Base-by-base conservation (phyloP, 768 basidiomycete species). In the Guyanaporus albipodus region DNA sequence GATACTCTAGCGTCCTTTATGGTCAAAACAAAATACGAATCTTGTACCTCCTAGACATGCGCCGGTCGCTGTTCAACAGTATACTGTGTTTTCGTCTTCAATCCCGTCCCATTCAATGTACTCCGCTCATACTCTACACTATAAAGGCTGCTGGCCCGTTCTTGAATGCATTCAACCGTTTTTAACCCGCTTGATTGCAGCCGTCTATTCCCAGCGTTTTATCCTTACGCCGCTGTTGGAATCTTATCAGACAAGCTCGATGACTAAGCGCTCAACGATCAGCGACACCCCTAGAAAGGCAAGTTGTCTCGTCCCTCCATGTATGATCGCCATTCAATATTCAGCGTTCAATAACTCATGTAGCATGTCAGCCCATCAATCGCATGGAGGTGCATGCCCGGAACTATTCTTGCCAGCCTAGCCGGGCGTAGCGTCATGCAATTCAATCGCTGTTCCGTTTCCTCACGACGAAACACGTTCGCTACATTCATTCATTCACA, bases 1-100 rank as follows among this genome's bases (percentile, higher is more conserved):
- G 89, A 91, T 50, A 85, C 82, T n/a, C 69, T 91, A 32, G 85
- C 86, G 17, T 77, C 82, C 24, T 90, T 91, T 55, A 85, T 90
- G 85, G 77, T 89, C 40, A 86, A 83, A 64, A 75, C 66, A 6
- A 81, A 79, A 64, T 69, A 70, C 48, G 80, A 78, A 66, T 58
- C 42, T 54, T 53, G 53, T 62, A 48, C 24, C 54, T 42, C 19
- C 37, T 57, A 52, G 47, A 47, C 34, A n/a, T 24, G 52, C 43
- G 49, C 56, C 4, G 47, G 59, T 49, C 54, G 50, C 58, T 46
- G 49, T 48, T 46, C 38, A 27, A 32, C 42, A 37, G 27, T 53
- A 24, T 45, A 22, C 19, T 31, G 29, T 57, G 48, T 51, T 35
- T 28, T 46, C 33, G 10, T 28, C 31, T 32, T 23, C 46, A 35